Base-by-base conservation (phyloP, 2,329 filamentous ascomycete species). In the Beauveria sp. region DNA sequence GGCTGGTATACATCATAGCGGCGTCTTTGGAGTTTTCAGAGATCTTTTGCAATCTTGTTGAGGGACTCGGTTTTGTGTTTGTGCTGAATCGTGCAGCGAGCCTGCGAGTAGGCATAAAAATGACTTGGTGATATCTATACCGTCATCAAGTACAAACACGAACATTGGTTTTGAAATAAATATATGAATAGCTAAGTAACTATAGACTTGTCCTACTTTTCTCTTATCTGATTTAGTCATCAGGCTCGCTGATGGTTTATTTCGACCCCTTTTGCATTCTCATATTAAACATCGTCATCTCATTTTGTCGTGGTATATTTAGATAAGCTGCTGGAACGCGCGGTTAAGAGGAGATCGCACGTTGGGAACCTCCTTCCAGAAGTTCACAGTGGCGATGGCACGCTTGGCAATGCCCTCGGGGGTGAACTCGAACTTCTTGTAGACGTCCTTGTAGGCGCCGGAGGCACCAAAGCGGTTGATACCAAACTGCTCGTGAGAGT, bases 391-490 rank as follows among this genome's bases (percentile, higher is more conserved):
- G 69, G 89, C 88, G 66, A 91, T 77, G 64, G 93, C 95, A 71
- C 95, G 92, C 89, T 98, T 97, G 80, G 90, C 83, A 75, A 99
- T 90, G 68, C 95, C 95, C 80, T 96, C 93, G 60, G 95, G 90
- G 55, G 93, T 99, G 83, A 99, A 98, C 79, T 98, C 95, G 80
- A 99, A 99, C 86, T 97, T 98, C 90, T 90, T 89, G 86, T 99
- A 99, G 65, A 99, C 92, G 72, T 98, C 88, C 88, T 93, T 93
- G 84, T 98, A 98, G 68, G 93, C 89, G 72, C 93, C 95, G 62
- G 91, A 96, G 69, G 93, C 93, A 87, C 95, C 95, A 79, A 99
- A 99, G 76, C 95, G 87, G 89, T 99, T 99, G 69, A 99, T 87
- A 76, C 95, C 95, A 73, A 99, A 99, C 83, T 99, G 95, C 87